Base-by-base conservation (phyloP, 257 asterid species). In the Ilex asprella region DNA sequence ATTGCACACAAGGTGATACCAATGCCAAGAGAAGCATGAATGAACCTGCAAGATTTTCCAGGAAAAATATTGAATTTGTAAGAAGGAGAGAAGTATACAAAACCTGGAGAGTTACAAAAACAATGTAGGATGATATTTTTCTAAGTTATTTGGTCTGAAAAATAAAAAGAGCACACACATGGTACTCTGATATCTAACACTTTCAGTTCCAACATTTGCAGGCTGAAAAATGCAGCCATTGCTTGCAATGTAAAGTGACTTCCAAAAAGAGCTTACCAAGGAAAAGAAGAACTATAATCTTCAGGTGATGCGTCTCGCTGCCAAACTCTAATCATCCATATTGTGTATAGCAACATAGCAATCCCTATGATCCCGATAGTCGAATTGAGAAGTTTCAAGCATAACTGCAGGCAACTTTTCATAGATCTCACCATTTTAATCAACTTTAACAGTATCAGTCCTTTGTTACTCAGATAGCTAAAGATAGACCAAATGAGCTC, bases 1-100 rank as follows among this genome's bases (percentile, higher is more conserved):
- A 73, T 62, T 63, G 81, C 94, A 54, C 82, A 82, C 70, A 82
- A 65, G 50, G 76, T 76, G 8, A 76, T 69, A 7, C 94, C 94
- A 62, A 80, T 69, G 12, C 78, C 80, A 64, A 82, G 75, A 63
- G 80, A 77, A 31, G 79, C 87, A 66, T 78, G 87, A 66, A 80
- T 74, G 27, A 74, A 78, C 89, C 89, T 85, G 87, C 73, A 65
- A 65, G 39, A 16, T 15, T 27, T 53, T 27, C 68, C 44, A 12
- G 31, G 16, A 6, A 16, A 10, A 13, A 7, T 15, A n/a, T 35
- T 8, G 30, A 11, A 21, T 58, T 55, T 68, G 14, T 2, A 7
- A 41, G 46, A 21, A 60, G 15, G 27, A 21, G 27, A 54, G 43
- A 62, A 31, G 47, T 31, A 31, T 2, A 50, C 16, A 58, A 39